Percentiles rank a stretch among this genome's conserved stretches.
Conservation (phyloP, 1,284 basidiomycete species). For the Malassezia brasiliensis region DNA sequence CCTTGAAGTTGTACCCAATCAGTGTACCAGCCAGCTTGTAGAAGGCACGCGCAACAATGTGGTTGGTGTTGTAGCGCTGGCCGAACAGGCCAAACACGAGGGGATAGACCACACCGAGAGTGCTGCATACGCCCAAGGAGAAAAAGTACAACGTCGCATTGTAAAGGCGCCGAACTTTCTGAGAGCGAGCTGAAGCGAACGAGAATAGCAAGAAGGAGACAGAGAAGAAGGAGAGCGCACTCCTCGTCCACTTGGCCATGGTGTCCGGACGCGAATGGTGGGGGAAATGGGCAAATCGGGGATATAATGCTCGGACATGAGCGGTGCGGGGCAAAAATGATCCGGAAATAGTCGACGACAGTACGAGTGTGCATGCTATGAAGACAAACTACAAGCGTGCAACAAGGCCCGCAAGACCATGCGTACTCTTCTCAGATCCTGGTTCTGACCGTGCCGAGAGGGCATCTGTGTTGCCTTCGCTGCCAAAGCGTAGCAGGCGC, state of each 20-base stretch:
- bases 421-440: neutral
- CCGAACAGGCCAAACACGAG: constrained; percentile 59
- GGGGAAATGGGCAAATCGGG: neutral
- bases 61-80: constrained; percentile 72
- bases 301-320: neutral
- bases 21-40: constrained; percentile 62
- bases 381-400: neutral
- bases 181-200: constrained; percentile 33
- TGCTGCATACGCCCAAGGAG: constrained; percentile 63
- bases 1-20: constrained; percentile 62
- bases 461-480: neutral
- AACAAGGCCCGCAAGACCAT: constrained; percentile 8
- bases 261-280: constrained; percentile 3
- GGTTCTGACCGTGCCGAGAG: neutral
- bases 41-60: constrained; percentile 73
- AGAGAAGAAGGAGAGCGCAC: constrained; percentile 25
- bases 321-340: too few species aligned
- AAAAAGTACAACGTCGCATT: constrained; percentile 58
- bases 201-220: constrained; percentile 30
- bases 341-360: too few species aligned
- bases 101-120: constrained; percentile 66
- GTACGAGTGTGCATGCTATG: too few species aligned
- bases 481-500: constrained; percentile 16
- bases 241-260: constrained; percentile 33
- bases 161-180: constrained; percentile 32